Evolutionary conservation across 2,329 filamentous ascomycete species (phyloP).

Genomic region (Westerdykella aurantiaca): DNA sequence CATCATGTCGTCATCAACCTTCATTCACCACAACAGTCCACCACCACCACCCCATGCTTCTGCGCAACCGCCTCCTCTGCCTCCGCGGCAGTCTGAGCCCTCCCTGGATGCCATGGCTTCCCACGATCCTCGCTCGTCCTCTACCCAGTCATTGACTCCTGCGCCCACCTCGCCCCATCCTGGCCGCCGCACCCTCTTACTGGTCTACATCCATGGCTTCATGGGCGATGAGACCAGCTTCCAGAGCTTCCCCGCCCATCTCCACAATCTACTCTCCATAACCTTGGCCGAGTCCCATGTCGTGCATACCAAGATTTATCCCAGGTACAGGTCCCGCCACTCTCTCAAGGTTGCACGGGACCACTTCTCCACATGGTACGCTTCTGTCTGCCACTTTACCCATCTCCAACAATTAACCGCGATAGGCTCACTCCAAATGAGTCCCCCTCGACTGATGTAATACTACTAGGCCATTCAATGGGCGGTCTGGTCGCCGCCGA

Average conservation of each 20-base stretch:
- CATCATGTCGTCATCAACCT: background rate
- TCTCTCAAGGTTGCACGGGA: constrained; percentile 68
- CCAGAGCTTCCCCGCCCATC: constrained; percentile 77
- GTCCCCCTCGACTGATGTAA: constrained; percentile 65
- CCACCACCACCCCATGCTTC: constrained; percentile 7
- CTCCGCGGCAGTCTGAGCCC: constrained; percentile 24
- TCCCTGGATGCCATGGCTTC: constrained; percentile 25
- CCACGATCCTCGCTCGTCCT: constrained; percentile 42
- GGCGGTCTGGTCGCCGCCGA: constrained; percentile 80
- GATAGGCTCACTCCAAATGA: constrained; percentile 69
- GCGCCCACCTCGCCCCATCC: constrained; percentile 24
- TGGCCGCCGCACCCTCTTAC: constrained; percentile 55
- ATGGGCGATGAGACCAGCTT: constrained; percentile 86
- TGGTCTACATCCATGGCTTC: constrained; percentile 87
- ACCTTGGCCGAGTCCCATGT: constrained; percentile 66
- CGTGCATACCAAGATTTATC: constrained; percentile 82
- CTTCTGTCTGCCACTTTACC: background rate
- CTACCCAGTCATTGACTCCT: constrained; percentile 43
- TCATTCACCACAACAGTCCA: background rate
- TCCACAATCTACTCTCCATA: constrained; percentile 67
- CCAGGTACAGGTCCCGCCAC: constrained; percentile 70
- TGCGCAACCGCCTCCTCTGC: constrained; percentile 25
- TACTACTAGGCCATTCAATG: constrained; percentile 85
- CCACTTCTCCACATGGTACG: constrained; percentile 72
- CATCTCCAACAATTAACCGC: constrained; percentile 3